phyloP scores from a whole-genome alignment of 177 flowering plant genomes.

The Vitis hybrid region DNA sequence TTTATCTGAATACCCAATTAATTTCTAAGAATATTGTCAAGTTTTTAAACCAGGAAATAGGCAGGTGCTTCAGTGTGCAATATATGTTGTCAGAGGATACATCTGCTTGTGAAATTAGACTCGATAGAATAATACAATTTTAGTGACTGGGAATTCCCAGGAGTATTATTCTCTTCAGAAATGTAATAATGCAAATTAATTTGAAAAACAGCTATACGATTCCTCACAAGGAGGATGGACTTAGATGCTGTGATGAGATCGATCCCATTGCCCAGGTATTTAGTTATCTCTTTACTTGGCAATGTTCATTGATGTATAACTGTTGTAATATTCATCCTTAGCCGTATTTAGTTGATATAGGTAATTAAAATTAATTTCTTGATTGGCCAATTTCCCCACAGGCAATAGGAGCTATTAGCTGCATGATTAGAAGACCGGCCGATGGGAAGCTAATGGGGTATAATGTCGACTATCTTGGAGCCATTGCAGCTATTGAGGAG shows the following conservation, averaged over 20 bases:
- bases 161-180: not conserved
- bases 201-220: conserved; percentile 16
- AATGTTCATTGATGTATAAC: not conserved
- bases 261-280: conserved; percentile 26
- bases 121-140: not conserved
- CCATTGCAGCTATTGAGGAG: conserved; percentile 34
- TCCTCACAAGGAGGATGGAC: conserved; percentile 26
- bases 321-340: conserved; percentile 1
- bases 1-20: no score
- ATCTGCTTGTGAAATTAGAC: not conserved
- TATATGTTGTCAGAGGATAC: not conserved
- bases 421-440: conserved; percentile 27
- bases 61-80: not conserved
- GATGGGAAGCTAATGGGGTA: conserved; percentile 32
- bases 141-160: not conserved
- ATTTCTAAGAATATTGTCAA: no score
- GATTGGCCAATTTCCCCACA: not conserved
- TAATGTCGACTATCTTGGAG: conserved; percentile 33
- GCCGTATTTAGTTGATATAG: no score
- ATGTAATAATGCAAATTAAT: not conserved
- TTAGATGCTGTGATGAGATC: conserved; percentile 21
- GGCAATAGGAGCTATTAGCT: conserved; percentile 32
- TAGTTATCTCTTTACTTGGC: not conserved
- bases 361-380: not conserved
- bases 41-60: not conserved